These are phyloP conservation scores for Cordyceps sp. DNA, from an alignment of 2,329 filamentous ascomycete genomes.

Conservation along the genomic window DNA sequence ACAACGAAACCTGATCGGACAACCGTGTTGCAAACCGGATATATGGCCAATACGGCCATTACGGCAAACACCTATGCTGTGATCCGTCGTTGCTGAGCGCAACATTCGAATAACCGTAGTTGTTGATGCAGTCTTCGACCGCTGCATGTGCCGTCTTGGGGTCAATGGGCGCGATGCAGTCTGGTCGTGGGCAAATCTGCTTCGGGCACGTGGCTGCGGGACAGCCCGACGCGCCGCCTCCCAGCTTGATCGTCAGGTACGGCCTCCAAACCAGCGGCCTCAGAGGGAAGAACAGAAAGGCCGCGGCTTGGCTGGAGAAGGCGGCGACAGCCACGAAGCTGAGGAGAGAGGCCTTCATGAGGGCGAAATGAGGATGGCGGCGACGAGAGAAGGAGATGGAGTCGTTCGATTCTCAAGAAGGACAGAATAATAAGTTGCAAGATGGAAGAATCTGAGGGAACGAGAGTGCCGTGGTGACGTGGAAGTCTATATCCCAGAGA, in stretches of 20 bases:
- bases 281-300: neutral
- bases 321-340: neutral
- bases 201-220: neutral
- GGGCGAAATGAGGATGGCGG: neutral
- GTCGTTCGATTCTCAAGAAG: neutral
- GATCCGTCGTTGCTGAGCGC: neutral
- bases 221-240: neutral
- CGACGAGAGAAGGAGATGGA: neutral
- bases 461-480: no score
- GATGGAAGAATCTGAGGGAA: no score
- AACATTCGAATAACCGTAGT: neutral
- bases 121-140: neutral
- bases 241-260: no score
- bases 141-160: neutral
- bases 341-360: neutral
- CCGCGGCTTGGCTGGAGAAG: neutral
- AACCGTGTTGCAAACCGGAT: no score
- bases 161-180: neutral
- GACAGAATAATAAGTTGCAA: neutral
- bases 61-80: neutral
- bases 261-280: neutral
- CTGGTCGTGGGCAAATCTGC: neutral
- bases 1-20: no score
- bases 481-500: no score
- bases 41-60: no score